These are phyloP conservation scores for Xerocomellus amylosporus DNA, from an alignment of 768 basidiomycete species.

Conservation along the genomic window DNA sequence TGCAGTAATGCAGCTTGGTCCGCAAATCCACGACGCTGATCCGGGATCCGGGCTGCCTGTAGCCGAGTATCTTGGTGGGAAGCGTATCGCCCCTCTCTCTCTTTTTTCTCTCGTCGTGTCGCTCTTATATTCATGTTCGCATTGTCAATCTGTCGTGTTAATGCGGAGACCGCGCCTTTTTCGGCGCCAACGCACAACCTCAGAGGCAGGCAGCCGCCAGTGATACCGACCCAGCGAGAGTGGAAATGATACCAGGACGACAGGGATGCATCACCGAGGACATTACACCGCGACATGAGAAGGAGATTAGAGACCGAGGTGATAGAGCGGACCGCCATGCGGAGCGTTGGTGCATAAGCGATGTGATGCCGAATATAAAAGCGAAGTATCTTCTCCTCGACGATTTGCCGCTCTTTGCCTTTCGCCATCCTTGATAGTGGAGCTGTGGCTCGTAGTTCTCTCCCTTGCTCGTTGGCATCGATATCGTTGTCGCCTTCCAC, in stretches of 20 bases:
- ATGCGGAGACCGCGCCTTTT: not conserved
- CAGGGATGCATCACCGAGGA: not conserved
- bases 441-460: not conserved
- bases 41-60: not conserved
- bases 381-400: not conserved
- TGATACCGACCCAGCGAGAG: not conserved
- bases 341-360: conserved; percentile 4
- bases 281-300: not conserved
- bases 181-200: not conserved
- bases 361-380: conserved; percentile 3
- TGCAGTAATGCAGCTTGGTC: not conserved
- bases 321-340: conserved; percentile 5
- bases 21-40: not conserved
- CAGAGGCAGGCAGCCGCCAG: not conserved
- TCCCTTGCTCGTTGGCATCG: not conserved
- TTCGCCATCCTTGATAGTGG: not conserved
- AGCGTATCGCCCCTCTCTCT: not conserved
- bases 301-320: not conserved
- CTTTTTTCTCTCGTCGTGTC: not conserved
- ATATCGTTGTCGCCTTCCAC: not conserved
- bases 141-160: not conserved
- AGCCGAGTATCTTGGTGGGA: not conserved
- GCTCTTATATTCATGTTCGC: not conserved
- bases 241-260: not conserved
- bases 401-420: not conserved